These are phyloP conservation scores for Monosporascus sp. DNA, from an alignment of 2,329 filamentous ascomycete species.

Conservation along the genomic window DNA sequence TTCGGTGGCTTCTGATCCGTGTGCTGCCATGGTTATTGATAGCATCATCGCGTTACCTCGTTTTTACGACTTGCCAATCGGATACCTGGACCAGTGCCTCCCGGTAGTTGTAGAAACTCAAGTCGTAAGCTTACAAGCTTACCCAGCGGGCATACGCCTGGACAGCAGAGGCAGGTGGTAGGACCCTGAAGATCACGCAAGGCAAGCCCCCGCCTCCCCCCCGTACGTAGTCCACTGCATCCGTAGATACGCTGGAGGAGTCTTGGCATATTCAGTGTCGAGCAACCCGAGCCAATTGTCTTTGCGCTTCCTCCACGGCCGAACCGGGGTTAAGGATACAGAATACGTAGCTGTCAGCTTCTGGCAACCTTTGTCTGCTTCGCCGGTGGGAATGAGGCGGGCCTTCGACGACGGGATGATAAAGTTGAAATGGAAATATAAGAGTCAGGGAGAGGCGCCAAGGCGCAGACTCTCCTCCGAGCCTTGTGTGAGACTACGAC, in stretches of 20 bases:
- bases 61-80: too few relatives aligned
- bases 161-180: slow-evolving; percentile 3
- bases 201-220: slow-evolving; percentile 3
- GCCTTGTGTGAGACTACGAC: neutral
- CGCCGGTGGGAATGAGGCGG: too few relatives aligned
- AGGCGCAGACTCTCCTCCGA: neutral
- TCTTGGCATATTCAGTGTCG: slow-evolving; percentile 8
- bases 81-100: too few relatives aligned
- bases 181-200: slow-evolving; percentile 23
- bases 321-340: too few relatives aligned
- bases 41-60: neutral
- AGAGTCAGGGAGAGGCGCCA: neutral
- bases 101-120: neutral
- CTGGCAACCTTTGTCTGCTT: too few relatives aligned
- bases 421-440: neutral
- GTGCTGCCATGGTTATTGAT: neutral
- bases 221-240: slow-evolving; percentile 5
- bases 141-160: neutral
- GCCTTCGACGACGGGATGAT: too few relatives aligned
- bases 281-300: too few relatives aligned
- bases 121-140: too few relatives aligned
- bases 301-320: too few relatives aligned
- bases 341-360: too few relatives aligned
- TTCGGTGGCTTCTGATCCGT: too few relatives aligned
- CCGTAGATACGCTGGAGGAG: slow-evolving; percentile 16